Evolutionary conservation across 345 rosid species (phyloP).

Genomic region (Euclidium syriacum): DNA sequence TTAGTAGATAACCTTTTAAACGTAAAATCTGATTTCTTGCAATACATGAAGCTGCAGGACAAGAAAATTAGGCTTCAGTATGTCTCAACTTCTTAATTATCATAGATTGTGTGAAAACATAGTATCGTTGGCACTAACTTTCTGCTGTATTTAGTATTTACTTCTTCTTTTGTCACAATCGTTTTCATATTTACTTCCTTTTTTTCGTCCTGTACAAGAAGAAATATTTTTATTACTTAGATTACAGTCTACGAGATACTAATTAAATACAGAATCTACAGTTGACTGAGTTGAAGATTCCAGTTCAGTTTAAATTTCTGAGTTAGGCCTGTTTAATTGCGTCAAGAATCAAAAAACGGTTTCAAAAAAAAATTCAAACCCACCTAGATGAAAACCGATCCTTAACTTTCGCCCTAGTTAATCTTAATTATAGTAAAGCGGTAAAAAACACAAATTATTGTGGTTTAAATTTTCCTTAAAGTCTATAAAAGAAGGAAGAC

Average conservation of each 20-base stretch:
- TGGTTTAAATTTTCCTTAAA: constrained; percentile 5
- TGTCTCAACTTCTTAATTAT: background rate
- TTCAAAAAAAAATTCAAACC: background rate
- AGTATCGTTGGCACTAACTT: background rate
- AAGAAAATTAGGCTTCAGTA: background rate
- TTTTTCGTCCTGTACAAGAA: background rate
- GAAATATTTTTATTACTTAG: background rate
- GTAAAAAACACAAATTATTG: background rate
- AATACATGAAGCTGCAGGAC: background rate
- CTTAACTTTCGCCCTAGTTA: background rate
- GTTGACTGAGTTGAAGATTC: constrained; percentile 7
- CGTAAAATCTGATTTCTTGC: background rate
- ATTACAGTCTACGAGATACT: background rate
- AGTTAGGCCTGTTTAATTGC: background rate
- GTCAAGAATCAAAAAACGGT: background rate
- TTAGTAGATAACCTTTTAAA: too few relatives aligned
- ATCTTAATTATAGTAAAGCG: constrained; percentile 16
- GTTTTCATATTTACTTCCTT: background rate
- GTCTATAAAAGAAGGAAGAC: background rate
- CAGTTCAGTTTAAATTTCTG: background rate
- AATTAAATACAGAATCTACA: background rate
- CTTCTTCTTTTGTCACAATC: background rate
- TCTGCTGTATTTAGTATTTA: background rate
- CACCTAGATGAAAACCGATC: constrained; percentile 1
- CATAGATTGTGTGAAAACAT: background rate